These are phyloP conservation scores for Eucalyptus fibrosa DNA, from an alignment of 345 rosid genomes.

Conservation along the genomic window DNA sequence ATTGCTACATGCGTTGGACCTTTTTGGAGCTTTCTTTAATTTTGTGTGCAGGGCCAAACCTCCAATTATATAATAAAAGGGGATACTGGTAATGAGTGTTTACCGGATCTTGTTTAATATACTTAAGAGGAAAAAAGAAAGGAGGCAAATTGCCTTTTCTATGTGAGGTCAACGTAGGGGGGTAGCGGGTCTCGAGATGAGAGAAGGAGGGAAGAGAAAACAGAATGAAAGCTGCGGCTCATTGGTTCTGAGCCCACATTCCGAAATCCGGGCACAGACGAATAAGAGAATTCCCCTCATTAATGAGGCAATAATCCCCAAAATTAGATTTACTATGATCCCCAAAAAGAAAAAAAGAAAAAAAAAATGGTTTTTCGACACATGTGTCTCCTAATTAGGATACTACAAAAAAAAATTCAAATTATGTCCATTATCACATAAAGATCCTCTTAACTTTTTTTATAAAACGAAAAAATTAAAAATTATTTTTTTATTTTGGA, in stretches of 20 bases:
- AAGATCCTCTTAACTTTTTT: fast-evolving
- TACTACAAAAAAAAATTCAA: not conserved
- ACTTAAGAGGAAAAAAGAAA: not conserved
- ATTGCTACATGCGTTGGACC: not conserved
- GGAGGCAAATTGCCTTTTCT: not conserved
- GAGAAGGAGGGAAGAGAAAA: not conserved
- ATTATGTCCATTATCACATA: no score
- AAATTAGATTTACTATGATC: not conserved
- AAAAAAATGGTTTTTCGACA: no score
- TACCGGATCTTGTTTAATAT: not conserved
- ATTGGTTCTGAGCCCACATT: not conserved
- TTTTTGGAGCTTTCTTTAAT: not conserved
- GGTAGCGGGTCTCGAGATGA: not conserved
- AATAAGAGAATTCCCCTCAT: not conserved
- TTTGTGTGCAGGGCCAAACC: not conserved
- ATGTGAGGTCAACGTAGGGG: not conserved
- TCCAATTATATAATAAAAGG: not conserved
- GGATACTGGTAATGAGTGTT: not conserved
- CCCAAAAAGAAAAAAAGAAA: not conserved
- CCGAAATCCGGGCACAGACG: not conserved
- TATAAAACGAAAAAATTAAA: no score
- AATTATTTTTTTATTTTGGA: no score
- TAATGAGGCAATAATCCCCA: not conserved
- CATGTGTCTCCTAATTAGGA: not conserved
- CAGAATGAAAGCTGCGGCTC: not conserved